phyloP scores from a whole-genome alignment of 345 rosid species.

The Erodium maritimum region DNA sequence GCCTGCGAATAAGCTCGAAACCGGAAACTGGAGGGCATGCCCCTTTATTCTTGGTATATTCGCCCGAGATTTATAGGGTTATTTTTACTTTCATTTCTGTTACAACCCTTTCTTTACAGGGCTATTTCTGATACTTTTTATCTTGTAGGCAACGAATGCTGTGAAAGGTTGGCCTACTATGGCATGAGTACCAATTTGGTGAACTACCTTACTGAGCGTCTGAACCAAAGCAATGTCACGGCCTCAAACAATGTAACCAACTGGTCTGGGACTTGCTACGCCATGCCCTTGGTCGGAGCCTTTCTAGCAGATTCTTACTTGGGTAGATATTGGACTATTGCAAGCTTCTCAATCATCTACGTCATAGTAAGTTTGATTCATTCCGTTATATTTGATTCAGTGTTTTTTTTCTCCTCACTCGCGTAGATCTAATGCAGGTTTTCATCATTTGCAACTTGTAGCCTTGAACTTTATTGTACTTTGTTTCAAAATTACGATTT shows the following conservation, averaged over 20 bases:
- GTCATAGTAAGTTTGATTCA: slow-evolving; percentile 46
- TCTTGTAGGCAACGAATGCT: slow-evolving; percentile 67
- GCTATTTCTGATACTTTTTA: too few species aligned
- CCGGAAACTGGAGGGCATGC: slow-evolving; percentile 94
- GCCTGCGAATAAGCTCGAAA: slow-evolving; percentile 57
- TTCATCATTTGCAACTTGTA: too few species aligned
- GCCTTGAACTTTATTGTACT: too few species aligned
- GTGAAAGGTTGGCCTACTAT: slow-evolving; percentile 94
- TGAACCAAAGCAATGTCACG: slow-evolving; percentile 57
- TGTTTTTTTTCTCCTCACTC: too few species aligned
- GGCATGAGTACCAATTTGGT: slow-evolving; percentile 98
- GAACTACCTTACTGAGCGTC: slow-evolving; percentile 52
- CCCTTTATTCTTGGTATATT: slow-evolving; percentile 69
- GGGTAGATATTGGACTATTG: slow-evolving; percentile 89
- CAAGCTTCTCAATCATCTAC: slow-evolving; percentile 59
- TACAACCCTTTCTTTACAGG: too few species aligned
- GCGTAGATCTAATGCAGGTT: too few species aligned
- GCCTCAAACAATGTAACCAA: slow-evolving; percentile 82
- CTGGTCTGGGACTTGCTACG: slow-evolving; percentile 92
- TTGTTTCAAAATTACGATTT: too few species aligned
- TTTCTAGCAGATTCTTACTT: slow-evolving; percentile 87
- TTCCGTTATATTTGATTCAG: not conserved
- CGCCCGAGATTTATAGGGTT: not conserved
- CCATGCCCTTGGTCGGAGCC: slow-evolving; percentile 84
- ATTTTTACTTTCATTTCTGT: not conserved